Base-by-base conservation (phyloP, 164 flowering plant genomes). In the Piper betle region DNA sequence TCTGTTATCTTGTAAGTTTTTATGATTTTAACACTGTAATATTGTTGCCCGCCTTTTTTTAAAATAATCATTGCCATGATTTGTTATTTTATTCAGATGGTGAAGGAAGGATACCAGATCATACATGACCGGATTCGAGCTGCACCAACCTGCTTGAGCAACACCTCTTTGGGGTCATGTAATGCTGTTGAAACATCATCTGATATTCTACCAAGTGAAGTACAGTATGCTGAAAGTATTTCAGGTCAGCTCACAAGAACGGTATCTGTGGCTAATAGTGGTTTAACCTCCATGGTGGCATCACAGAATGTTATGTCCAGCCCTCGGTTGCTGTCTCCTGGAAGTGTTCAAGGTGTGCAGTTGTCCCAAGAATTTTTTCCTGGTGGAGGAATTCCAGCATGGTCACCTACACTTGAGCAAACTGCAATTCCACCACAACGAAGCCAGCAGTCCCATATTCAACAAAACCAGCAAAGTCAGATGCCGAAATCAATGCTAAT, bases 311-410 rank as follows among this genome's bases (percentile, higher is more conserved):
- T 67, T 38, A 60, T 72, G 39, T 56, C 81, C 63, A 72, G 71
- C 66, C 37, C 81, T 52, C 79, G 84, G 72, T 76, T 82, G 77
- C 74, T 77, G 17, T 86, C 90, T 65, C 81, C 85, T 74, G 94
- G 87, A 72, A 82, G 72, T 57, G 43, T 74, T 62, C 96, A 84
- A 57, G 61, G 83, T 52, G 71, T 78, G 43, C 91, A 82, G 66
- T 81, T 83, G 73, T 79, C 96, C 43, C 97, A 83, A 73, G 96
- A 89, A 52, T 77, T 73, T 2, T 11, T 79, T 67, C 61, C 87
- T 8, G 86, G 83, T 10, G 77, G 65, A 67, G 73, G 82, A 52
- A 63, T 81, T 76, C 73, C 87, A 50, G 55, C 75, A 5, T 72
- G 87, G 66, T 71, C 84, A 41, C 88, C 78, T 62, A 89, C 80